Evolutionary conservation across 2,329 filamentous ascomycete genomes (phyloP).

Genomic region (Ilyonectria sp.): DNA sequence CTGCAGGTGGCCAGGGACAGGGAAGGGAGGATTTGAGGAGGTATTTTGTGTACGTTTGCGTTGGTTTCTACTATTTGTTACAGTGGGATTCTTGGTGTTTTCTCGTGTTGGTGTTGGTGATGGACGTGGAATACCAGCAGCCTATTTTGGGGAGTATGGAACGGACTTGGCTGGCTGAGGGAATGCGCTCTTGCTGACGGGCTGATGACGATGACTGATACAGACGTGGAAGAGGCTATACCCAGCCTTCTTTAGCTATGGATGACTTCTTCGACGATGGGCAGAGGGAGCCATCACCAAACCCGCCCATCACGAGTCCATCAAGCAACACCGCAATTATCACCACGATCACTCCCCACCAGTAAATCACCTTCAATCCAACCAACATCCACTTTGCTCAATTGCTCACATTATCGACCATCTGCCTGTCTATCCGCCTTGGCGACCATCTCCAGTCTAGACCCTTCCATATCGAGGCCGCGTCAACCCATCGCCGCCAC

Average conservation of each 20-base stretch:
- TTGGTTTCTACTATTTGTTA: not conserved
- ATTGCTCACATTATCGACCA: not conserved
- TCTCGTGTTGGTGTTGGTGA: not conserved
- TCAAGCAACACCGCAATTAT: not conserved
- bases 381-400: not conserved
- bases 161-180: too few relatives aligned
- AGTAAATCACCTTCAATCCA: not conserved
- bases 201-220: not conserved
- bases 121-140: not conserved
- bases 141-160: not conserved
- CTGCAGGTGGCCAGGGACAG: not conserved
- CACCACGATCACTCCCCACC: not conserved
- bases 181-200: too few relatives aligned
- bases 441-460: not conserved
- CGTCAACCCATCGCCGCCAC: not conserved
- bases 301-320: too few relatives aligned
- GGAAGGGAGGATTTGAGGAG: not conserved
- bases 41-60: conserved; percentile 11
- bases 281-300: too few relatives aligned
- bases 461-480: conserved; percentile 1
- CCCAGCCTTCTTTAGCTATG: not conserved
- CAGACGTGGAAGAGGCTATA: not conserved
- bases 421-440: not conserved
- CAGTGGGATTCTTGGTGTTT: not conserved
- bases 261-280: not conserved